These are phyloP conservation scores for Camelina laxa DNA, from an alignment of 345 rosid species.

Conservation along the genomic window DNA sequence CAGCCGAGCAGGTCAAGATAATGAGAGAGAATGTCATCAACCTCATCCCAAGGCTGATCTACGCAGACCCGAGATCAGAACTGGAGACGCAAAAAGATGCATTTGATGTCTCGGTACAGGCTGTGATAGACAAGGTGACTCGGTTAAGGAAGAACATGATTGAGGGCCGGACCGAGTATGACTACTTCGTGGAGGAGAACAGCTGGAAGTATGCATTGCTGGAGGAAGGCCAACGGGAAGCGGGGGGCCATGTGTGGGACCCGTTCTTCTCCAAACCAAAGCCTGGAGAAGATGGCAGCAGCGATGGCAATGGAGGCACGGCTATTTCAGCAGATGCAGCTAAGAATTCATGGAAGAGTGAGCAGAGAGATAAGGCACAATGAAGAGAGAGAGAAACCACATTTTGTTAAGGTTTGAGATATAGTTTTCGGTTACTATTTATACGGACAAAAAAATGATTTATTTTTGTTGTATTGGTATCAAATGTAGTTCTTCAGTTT, in stretches of 20 bases:
- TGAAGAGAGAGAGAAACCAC: conserved; percentile 12
- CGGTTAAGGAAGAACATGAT: conserved; percentile 79
- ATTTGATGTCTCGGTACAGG: conserved; percentile 81
- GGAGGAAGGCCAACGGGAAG: conserved; percentile 81
- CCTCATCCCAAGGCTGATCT: conserved; percentile 73
- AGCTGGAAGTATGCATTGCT: conserved; percentile 88
- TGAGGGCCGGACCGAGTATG: conserved; percentile 73
- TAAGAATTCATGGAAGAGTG: conserved; percentile 87
- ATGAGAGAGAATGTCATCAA: conserved; percentile 78
- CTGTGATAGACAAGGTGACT: conserved; percentile 77
- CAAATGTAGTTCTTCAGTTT: conserved; percentile 37
- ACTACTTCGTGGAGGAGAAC: conserved; percentile 84
- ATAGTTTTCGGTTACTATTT: conserved; percentile 36
- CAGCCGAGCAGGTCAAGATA: conserved; percentile 70
- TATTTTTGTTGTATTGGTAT: conserved; percentile 34
- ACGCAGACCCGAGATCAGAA: conserved; percentile 78
- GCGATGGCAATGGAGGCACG: conserved; percentile 49
- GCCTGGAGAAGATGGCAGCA: conserved; percentile 45
- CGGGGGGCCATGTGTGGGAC: conserved; percentile 87
- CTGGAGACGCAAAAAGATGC: conserved; percentile 72
- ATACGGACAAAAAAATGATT: conserved; percentile 32
- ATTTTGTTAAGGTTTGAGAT: conserved; percentile 34
- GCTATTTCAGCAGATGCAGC: conserved; percentile 74
- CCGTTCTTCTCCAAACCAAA: conserved; percentile 94
- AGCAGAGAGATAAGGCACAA: conserved; percentile 64